These are phyloP conservation scores for Linnemannia zychae DNA, from an alignment of 192 early-diverging fungal species.

Conservation along the genomic window DNA sequence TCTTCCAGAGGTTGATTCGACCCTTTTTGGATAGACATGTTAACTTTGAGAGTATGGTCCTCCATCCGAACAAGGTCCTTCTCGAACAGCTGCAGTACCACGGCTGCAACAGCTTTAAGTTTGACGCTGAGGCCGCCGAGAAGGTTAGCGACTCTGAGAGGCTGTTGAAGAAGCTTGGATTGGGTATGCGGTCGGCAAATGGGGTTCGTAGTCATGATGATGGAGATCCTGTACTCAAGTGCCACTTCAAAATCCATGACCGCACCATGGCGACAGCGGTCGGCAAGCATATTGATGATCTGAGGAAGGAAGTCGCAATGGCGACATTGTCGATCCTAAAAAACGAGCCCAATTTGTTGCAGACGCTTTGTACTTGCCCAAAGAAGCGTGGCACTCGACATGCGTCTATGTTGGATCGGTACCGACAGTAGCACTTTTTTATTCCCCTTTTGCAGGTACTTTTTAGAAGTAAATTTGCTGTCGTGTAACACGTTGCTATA, in stretches of 20 bases:
- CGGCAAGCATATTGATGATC: slow-evolving; percentile 18
- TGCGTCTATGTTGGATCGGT: slow-evolving; percentile 22
- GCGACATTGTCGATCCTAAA: slow-evolving; percentile 9
- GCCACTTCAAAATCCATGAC: slow-evolving; percentile 28
- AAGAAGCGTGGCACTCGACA: slow-evolving; percentile 14
- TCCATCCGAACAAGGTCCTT: slow-evolving; percentile 64
- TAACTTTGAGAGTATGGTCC: slow-evolving; percentile 58
- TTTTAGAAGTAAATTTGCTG: background rate
- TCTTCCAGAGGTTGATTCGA: slow-evolving; percentile 57
- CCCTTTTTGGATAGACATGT: slow-evolving; percentile 65
- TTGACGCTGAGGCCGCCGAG: background rate
- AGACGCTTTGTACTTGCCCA: slow-evolving; percentile 26
- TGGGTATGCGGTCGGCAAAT: background rate
- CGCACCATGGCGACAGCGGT: slow-evolving; percentile 16
- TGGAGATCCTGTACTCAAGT: background rate
- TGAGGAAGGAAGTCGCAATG: slow-evolving; percentile 23
- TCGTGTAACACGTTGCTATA: too few species aligned
- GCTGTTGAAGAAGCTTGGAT: slow-evolving; percentile 12
- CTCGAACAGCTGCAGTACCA: slow-evolving; percentile 57
- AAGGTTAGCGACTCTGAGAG: background rate
- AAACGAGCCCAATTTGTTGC: slow-evolving; percentile 22
- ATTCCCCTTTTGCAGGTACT: background rate
- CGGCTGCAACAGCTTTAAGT: slow-evolving; percentile 56
- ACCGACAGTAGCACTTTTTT: background rate
- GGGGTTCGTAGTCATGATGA: background rate